Percentiles rank a stretch among this genome's conserved stretches.
phyloP scores from a whole-genome alignment of 2,329 filamentous ascomycete species.

The Monosporascus sp. region DNA sequence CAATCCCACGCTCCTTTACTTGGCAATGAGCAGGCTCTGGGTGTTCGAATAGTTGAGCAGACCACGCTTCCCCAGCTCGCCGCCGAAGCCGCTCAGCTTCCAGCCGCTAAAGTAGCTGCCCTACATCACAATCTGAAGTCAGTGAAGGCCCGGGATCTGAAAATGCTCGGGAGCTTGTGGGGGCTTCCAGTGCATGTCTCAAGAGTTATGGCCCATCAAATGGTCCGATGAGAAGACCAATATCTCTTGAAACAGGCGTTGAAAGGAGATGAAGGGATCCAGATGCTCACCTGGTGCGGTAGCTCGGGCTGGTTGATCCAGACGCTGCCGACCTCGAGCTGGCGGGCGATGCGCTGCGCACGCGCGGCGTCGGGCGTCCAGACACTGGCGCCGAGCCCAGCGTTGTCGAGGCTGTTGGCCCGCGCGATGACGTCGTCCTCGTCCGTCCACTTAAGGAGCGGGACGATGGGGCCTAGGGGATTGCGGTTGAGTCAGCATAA shows the following conservation, averaged over 20 bases:
- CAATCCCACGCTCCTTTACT: slow-evolving; percentile 6
- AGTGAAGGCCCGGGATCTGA: too few species aligned
- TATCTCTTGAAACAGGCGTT: too few species aligned
- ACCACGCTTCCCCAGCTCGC: slow-evolving; percentile 29
- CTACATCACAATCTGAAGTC: too few species aligned
- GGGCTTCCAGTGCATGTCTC: too few species aligned
- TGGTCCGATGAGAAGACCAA: too few species aligned
- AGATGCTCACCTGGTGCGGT: slow-evolving; percentile 17
- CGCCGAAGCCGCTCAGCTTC: slow-evolving; percentile 29
- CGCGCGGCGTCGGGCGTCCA: slow-evolving; percentile 48
- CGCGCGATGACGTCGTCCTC: slow-evolving; percentile 55
- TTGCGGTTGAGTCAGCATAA: not conserved
- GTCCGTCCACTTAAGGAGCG: slow-evolving; percentile 54
- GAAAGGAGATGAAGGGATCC: too few species aligned
- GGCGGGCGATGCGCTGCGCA: slow-evolving; percentile 46
- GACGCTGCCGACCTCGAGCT: slow-evolving; percentile 52
- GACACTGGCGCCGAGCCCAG: slow-evolving; percentile 69
- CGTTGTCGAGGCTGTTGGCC: slow-evolving; percentile 81
- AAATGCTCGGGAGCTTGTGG: too few species aligned
- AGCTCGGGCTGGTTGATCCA: slow-evolving; percentile 49
- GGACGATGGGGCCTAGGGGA: slow-evolving; percentile 52
- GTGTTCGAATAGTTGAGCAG: slow-evolving; percentile 28
- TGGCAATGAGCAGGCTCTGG: slow-evolving; percentile 26
- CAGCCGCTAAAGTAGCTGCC: slow-evolving; percentile 27
- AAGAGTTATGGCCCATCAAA: too few species aligned